Percentiles rank a stretch among this genome's conserved stretches.
phyloP scores from a whole-genome alignment of 2,329 filamentous ascomycete genomes.

The Calonectria crousiana region DNA sequence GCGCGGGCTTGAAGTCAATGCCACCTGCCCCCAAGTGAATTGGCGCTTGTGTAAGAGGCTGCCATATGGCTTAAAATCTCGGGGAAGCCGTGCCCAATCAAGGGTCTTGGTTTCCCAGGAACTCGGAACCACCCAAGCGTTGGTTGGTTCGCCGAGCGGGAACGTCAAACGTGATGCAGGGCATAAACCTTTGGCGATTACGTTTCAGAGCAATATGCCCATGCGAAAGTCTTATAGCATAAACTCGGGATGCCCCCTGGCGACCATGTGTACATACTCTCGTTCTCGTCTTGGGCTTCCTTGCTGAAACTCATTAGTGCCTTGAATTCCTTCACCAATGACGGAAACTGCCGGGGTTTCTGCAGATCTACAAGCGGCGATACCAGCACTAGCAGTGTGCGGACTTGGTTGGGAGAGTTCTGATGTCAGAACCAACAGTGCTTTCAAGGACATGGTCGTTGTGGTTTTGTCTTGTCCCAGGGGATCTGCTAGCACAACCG shows the following conservation, averaged over 20 bases:
- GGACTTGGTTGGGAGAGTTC: not conserved
- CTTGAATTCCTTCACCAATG: not conserved
- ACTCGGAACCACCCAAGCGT: constrained; percentile 12
- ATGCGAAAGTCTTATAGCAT: not conserved
- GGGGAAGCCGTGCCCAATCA: constrained; percentile 15
- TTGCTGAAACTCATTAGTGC: not conserved
- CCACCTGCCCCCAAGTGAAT: not conserved
- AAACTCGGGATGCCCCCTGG: not conserved
- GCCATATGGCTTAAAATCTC: not conserved
- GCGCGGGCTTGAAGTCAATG: not conserved
- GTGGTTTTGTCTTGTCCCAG: not conserved
- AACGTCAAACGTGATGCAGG: constrained; percentile 1
- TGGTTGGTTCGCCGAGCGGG: not conserved
- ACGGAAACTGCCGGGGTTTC: not conserved
- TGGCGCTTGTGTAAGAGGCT: not conserved
- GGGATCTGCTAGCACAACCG: not conserved
- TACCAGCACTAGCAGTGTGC: not conserved
- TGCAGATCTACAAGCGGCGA: constrained; percentile 9
- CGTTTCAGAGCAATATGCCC: not conserved
- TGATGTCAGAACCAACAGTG: not conserved
- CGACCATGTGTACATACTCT: not conserved
- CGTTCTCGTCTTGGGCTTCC: not conserved
- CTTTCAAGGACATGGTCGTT: not conserved
- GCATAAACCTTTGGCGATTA: not conserved
- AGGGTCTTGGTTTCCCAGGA: not conserved